These are phyloP conservation scores for Penicillium concentricum DNA, from an alignment of 2,329 filamentous ascomycete species.

Conservation along the genomic window DNA sequence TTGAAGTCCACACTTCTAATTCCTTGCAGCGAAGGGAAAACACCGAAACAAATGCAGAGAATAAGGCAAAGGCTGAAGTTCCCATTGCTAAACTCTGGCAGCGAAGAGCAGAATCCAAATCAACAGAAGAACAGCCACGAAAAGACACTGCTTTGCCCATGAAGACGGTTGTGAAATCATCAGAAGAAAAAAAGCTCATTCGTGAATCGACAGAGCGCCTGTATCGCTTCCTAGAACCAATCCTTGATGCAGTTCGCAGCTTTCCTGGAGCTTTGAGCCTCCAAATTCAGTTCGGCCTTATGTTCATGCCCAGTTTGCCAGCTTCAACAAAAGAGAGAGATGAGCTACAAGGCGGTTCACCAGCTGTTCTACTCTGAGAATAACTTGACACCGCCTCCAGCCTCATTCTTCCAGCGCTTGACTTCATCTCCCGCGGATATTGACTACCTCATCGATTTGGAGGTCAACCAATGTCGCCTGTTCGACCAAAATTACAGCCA, in stretches of 20 bases:
- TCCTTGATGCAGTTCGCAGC: slow-evolving; percentile 34
- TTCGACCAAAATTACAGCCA: slow-evolving; percentile 30
- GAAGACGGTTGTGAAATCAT: neutral
- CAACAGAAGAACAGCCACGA: neutral
- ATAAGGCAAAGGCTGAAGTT: neutral
- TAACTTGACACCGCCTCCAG: slow-evolving; percentile 27
- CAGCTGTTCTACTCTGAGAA: slow-evolving; percentile 33
- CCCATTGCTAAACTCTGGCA: neutral
- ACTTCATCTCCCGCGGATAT: slow-evolving; percentile 43
- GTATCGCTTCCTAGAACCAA: slow-evolving; percentile 28
- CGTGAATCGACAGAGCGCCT: slow-evolving; percentile 18
- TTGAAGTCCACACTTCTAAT: neutral
- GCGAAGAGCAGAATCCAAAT: neutral
- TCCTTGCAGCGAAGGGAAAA: neutral
- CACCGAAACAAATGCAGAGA: neutral
- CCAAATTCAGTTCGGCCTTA: slow-evolving; percentile 39
- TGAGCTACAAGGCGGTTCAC: slow-evolving; percentile 25
- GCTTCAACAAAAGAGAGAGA: slow-evolving; percentile 11
- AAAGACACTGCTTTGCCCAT: neutral
- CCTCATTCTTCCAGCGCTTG: slow-evolving; percentile 38
- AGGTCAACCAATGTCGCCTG: slow-evolving; percentile 19
- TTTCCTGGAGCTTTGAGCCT: slow-evolving; percentile 38
- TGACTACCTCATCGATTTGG: slow-evolving; percentile 39
- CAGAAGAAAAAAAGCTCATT: neutral
- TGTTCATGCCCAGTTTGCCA: slow-evolving; percentile 31